These are phyloP conservation scores for Tylopilus vinaceipallidus DNA, from an alignment of 768 basidiomycete genomes.

Conservation along the genomic window DNA sequence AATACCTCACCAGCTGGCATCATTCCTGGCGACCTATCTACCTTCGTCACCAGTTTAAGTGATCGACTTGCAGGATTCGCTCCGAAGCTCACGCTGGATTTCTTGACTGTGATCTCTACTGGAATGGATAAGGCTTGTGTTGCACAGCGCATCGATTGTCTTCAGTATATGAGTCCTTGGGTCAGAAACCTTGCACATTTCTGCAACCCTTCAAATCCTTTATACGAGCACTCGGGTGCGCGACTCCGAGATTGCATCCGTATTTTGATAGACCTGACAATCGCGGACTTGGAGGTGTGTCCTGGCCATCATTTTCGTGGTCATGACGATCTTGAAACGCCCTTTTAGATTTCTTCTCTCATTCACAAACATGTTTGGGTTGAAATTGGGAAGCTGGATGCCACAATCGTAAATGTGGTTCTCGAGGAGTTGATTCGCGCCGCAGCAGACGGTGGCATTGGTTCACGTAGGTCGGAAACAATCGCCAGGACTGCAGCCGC, in stretches of 20 bases:
- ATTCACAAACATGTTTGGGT: constrained; percentile 78
- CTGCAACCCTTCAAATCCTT: constrained; percentile 61
- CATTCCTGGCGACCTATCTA: constrained; percentile 61
- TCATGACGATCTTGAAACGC: constrained; percentile 1
- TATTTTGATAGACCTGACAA: constrained; percentile 72
- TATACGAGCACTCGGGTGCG: constrained; percentile 71
- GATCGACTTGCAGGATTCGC: constrained; percentile 68
- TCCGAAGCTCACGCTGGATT: constrained; percentile 86
- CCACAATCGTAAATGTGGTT: constrained; percentile 63
- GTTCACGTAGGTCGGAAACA: constrained; percentile 70
- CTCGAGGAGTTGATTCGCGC: constrained; percentile 78
- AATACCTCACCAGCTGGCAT: constrained; percentile 51
- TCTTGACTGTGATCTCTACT: constrained; percentile 79
- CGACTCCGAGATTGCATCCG: constrained; percentile 79
- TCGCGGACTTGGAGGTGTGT: constrained; percentile 70
- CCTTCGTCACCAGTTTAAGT: constrained; percentile 65
- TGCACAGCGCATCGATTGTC: constrained; percentile 63
- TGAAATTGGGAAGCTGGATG: constrained; percentile 70
- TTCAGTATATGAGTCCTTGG: constrained; percentile 89
- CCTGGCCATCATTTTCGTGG: constrained; percentile 1
- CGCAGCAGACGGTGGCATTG: constrained; percentile 81
- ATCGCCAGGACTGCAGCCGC: constrained; percentile 72
- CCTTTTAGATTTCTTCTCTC: constrained; percentile 55
- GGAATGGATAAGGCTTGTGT: constrained; percentile 50
- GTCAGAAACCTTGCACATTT: constrained; percentile 75